A percentile compares a stretch with the other conserved stretches of the same genome.
Conservation (phyloP, 352 stramenopile genomes). For the Vaucheria bursata region DNA sequence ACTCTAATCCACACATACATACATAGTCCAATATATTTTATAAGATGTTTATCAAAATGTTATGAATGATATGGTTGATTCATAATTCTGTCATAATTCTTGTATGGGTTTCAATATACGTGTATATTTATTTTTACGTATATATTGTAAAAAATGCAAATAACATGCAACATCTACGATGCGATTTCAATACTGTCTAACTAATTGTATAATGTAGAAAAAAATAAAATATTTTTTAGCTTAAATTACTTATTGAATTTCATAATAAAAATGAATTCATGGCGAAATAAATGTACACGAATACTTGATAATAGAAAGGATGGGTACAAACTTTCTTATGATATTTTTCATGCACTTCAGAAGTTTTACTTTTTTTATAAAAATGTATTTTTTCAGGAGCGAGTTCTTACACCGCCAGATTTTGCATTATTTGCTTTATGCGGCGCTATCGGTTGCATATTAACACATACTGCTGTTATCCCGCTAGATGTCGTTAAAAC, state of each 20-base stretch:
- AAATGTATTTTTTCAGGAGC: slow-evolving; percentile 25
- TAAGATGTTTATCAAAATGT: background rate
- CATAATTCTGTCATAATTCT: background rate
- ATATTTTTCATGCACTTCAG: background rate
- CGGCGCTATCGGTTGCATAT: slow-evolving; percentile 60
- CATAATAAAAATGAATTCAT: too few species aligned
- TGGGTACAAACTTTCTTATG: background rate
- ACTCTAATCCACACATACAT: background rate
- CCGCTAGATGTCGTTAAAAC: slow-evolving; percentile 69
- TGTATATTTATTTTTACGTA: background rate
- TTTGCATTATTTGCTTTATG: slow-evolving; percentile 60
- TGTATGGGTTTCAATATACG: background rate
- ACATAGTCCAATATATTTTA: background rate
- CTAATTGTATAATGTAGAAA: too few species aligned
- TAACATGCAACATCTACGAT: too few species aligned
- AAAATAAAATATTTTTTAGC: too few species aligned
- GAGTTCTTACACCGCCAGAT: slow-evolving; percentile 44
- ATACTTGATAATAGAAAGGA: background rate
- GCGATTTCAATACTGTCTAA: too few species aligned
- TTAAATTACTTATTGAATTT: too few species aligned
- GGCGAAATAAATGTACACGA: too few species aligned
- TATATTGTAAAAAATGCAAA: background rate
- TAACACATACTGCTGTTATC: slow-evolving; percentile 62
- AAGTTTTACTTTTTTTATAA: background rate
- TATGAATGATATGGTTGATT: background rate